Evolutionary conservation across 441 rosid species (phyloP).

Genomic region (Aquilaria agallochum): DNA sequence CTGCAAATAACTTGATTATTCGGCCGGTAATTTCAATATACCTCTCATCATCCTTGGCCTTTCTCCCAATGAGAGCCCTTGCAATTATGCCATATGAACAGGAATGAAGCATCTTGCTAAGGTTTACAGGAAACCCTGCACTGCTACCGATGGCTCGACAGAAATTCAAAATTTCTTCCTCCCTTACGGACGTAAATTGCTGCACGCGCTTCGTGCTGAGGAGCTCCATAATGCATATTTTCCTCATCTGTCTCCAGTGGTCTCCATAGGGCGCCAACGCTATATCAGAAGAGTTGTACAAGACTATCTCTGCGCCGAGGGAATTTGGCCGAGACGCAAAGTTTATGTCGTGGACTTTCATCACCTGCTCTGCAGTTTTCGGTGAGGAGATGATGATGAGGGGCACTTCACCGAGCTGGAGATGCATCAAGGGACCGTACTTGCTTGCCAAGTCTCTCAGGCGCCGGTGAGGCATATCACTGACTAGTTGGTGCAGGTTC

Average conservation of each 20-base stretch:
- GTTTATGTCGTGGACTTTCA: constrained; percentile 49
- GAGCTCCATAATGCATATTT: constrained; percentile 33
- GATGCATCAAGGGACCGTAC: constrained; percentile 37
- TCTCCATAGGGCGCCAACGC: constrained; percentile 51
- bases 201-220: constrained; percentile 31
- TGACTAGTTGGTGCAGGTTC: constrained; percentile 50
- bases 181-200: constrained; percentile 27
- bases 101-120: constrained; percentile 22
- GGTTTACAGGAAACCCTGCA: constrained; percentile 18
- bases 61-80: not conserved
- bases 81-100: constrained; percentile 21
- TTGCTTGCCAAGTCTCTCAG: constrained; percentile 28
- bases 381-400: constrained; percentile 47
- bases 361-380: constrained; percentile 35
- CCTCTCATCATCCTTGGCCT: constrained; percentile 1
- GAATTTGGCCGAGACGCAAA: constrained; percentile 37
- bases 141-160: constrained; percentile 24
- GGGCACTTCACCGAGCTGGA: constrained; percentile 47
- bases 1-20: not conserved
- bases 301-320: constrained; percentile 36
- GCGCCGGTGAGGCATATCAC: constrained; percentile 33
- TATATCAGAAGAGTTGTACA: constrained; percentile 38
- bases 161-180: constrained; percentile 27
- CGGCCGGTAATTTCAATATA: not conserved
- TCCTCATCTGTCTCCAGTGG: constrained; percentile 42